Evolutionary conservation across 305 asterid genomes (phyloP), one percentile per base, ranked within the genome.

Genomic region (Rubia balearica): DNA sequence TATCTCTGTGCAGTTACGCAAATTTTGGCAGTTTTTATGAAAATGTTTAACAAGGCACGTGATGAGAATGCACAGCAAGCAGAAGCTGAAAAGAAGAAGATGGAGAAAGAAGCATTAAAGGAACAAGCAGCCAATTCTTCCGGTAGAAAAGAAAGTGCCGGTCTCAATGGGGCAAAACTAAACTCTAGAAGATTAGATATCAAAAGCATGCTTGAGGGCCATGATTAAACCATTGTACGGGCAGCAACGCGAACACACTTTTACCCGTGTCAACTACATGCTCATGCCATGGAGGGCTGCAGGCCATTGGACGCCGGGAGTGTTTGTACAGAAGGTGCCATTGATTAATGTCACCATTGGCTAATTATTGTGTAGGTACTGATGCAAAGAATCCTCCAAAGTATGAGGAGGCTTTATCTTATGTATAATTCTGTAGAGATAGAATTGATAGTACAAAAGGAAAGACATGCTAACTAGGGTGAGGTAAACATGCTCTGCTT

Each of bases 61-160:
- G 96, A 87, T 1, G 99, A 94, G 84, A 94, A 94, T 13, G 89
- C 73, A 82, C 93, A 85, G 81, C 81, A 59, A 76, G 96, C 96
- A 21, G 97, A 88, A 45, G 93, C 93, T 72, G 99, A 94, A 82
- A 94, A 86, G 92, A 88, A 83, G 84, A 94, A 89, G 80, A 42
- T 91, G 82, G 97, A 89, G 75, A 94, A 89, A 87, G 97, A 93
- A 86, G 96, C 96, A 42, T 89, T 89, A 40, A 87, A 90, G 83
- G 96, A 89, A 80, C 96, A 88, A 79, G 84, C 87, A 60, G 81
- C 96, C 40, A 85, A 78, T 77, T 81, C 95, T 68, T 91, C 95
- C 17, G 87, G 90, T 7, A 80, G 80, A 75, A 91, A 87, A 76
- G 95, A 89, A 76, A 88, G 89, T 60, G 69, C 76, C 4, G 96